phyloP scores from a whole-genome alignment of 2,329 filamentous ascomycete genomes.

The Eurotiales sp. region DNA sequence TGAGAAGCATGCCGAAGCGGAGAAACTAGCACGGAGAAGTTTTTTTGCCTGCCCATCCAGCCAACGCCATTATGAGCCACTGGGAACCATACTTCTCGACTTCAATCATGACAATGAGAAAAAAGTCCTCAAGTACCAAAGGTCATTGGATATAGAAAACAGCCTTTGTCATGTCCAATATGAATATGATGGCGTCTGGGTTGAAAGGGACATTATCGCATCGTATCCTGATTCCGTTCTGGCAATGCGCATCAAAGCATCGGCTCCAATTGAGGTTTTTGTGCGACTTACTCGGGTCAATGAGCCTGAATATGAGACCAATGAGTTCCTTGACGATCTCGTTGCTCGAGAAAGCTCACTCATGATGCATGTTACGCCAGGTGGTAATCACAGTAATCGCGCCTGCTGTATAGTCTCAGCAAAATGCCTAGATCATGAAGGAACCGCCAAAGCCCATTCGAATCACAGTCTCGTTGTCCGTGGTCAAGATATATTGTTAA shows the following conservation, averaged over 20 bases:
- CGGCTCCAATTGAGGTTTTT: constrained; percentile 25
- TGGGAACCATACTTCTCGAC: constrained; percentile 39
- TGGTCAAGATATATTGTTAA: constrained; percentile 33
- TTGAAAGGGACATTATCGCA: constrained; percentile 39
- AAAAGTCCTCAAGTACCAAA: constrained; percentile 31
- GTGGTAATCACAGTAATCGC: constrained; percentile 32
- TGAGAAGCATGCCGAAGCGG: constrained; percentile 39
- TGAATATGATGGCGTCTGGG: constrained; percentile 27
- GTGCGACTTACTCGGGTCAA: constrained; percentile 34
- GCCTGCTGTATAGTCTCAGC: constrained; percentile 30
- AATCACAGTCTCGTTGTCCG: constrained; percentile 34
- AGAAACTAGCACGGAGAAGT: constrained; percentile 37
- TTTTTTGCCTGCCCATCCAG: constrained; percentile 47
- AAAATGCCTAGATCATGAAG: constrained; percentile 24
- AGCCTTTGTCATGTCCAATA: constrained; percentile 39
- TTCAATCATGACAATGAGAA: constrained; percentile 31
- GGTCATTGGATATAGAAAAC: constrained; percentile 38
- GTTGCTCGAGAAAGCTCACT: constrained; percentile 27
- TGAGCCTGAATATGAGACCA: constrained; percentile 42
- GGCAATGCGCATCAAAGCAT: constrained; percentile 29
- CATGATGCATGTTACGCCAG: constrained; percentile 37
- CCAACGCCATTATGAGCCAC: constrained; percentile 49
- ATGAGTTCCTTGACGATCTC: constrained; percentile 43
- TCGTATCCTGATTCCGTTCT: constrained; percentile 43
- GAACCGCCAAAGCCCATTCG: constrained; percentile 28